phyloP scores from a whole-genome alignment of 345 rosid genomes.

The Eucalyptus grandis region DNA sequence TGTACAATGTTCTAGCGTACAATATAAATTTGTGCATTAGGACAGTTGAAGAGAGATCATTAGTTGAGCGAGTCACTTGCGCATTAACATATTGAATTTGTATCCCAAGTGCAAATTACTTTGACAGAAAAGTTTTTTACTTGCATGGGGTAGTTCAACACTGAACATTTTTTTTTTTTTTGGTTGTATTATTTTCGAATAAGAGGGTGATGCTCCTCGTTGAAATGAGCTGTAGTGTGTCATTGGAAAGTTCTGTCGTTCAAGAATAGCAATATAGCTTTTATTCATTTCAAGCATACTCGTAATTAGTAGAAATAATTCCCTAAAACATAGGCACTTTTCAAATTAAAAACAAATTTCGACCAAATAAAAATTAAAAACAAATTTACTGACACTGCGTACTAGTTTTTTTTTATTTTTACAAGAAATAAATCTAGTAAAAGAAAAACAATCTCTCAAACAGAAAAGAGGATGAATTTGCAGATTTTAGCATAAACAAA shows the following conservation, averaged over 20 bases:
- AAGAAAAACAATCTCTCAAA: not conserved
- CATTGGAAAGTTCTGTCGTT: not conserved
- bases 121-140: not conserved
- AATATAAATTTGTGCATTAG: not conserved
- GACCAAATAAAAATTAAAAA: too few relatives aligned
- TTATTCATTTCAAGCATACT: not conserved
- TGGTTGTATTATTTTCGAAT: not conserved
- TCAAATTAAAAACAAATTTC: not conserved
- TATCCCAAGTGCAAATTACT: not conserved
- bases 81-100: not conserved
- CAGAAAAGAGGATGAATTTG: not conserved
- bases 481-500: not conserved
- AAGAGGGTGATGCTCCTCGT: not conserved
- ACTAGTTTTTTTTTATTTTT: not conserved
- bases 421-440: not conserved
- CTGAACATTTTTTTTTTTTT: not conserved
- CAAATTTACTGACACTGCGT: not conserved
- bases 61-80: not conserved
- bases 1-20: not conserved
- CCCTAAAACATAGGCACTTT: not conserved
- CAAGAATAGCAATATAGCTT: not conserved
- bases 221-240: not conserved
- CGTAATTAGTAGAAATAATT: not conserved
- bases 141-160: not conserved
- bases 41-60: not conserved